Percentiles rank a stretch among this genome's conserved stretches.
phyloP scores from a whole-genome alignment of 495 filamentous ascomycete species.

The Pyrenopolyporus hunteri region DNA sequence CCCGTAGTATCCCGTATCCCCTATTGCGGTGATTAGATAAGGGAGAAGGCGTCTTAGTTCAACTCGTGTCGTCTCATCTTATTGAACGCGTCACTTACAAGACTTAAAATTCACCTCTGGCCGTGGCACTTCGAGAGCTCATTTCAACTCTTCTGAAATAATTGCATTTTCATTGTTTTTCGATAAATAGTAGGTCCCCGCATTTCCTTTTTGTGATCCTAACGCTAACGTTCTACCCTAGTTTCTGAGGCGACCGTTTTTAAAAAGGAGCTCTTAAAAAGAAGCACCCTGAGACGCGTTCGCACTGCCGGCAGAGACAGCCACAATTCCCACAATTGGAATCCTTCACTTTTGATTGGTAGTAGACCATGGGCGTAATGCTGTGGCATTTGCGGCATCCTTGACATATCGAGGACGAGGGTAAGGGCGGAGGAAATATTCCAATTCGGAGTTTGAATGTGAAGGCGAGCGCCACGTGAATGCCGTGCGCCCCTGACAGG shows the following conservation, averaged over 20 bases:
- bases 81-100: constrained; percentile 30
- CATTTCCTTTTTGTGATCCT: background rate
- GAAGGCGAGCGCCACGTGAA: background rate
- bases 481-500: background rate
- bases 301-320: background rate
- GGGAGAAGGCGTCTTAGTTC: constrained; percentile 1
- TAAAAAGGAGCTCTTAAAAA: background rate
- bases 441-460: background rate
- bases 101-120: constrained; percentile 12
- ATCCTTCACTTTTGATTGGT: background rate
- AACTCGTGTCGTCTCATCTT: constrained; percentile 21
- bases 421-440: background rate
- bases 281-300: constrained; percentile 10
- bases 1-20: too few species aligned
- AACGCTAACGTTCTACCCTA: background rate
- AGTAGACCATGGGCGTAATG: constrained; percentile 6
- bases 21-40: constrained; percentile 27
- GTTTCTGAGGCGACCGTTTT: background rate
- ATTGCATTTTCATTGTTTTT: background rate
- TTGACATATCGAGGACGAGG: constrained; percentile 13
- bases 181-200: background rate
- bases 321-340: background rate
- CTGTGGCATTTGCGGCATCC: background rate
- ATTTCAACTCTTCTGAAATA: background rate
- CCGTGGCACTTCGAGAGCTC: background rate